Base-by-base conservation (phyloP, 768 basidiomycete genomes). In the Galerina sulciceps region DNA sequence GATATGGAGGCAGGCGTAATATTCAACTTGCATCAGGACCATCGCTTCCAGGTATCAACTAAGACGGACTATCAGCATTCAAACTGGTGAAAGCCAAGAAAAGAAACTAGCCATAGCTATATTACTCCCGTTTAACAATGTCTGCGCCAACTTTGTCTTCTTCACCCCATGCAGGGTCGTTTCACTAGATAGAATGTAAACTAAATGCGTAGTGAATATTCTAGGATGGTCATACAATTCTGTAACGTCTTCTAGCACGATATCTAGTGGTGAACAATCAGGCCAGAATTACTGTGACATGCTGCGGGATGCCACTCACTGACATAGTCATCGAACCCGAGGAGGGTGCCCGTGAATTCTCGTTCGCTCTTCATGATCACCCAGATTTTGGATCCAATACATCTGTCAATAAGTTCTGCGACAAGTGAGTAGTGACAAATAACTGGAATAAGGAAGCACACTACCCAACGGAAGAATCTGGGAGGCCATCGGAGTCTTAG, bases 301-400 rank as follows among this genome's bases (percentile, higher is more conserved):
- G 15, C 8, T 31, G 22, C 44, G 34, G 41, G 23, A 9, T 53
- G 10, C 31, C 40, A 96, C 96, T 84, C 73, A 98, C 96, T 99
- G 74, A 99, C 96, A 74, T 96, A 99, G 76, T 99, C 96, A 72
- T 99, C 96, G 67, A 99, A 99, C 2, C 96, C 96, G 35, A 96
- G 82, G 41, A 99, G 80, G 2, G 88, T 97, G 10, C 96, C 96
- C 20, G 91, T 93, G 76, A 98, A 99, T 77, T 99, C 96, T 45
- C 94, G 89, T 61, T 99, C 95, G 66, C 84, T 89, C 79, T 98
- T 99, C 94, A 97, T 98, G 72, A 99, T 87, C 67, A 99, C 96
- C 93, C 94, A 97, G 70, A 99, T 96, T 48, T 87, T 86, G 35
- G 94, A 96, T 56, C 96, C 96, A 71, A 98, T 99, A 71, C 96